These are phyloP conservation scores for Adansonia grandidieri DNA, from an alignment of 441 rosid species.

Conservation along the genomic window DNA sequence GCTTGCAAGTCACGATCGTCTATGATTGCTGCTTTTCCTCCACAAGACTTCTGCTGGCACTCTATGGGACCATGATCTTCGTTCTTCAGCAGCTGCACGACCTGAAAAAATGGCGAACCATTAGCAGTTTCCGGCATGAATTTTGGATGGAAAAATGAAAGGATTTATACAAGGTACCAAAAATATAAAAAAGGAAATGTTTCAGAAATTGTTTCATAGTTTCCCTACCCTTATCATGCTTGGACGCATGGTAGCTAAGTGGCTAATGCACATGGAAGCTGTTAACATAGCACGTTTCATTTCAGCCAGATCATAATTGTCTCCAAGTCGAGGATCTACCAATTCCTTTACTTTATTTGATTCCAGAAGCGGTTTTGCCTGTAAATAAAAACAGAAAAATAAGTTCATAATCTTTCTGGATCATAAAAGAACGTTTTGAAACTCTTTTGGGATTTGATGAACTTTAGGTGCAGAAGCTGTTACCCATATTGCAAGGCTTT, in stretches of 20 bases:
- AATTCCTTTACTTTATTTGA: conserved; percentile 45
- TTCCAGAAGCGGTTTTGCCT: conserved; percentile 81
- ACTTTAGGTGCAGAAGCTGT: conserved; percentile 10
- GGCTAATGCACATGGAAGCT: conserved; percentile 77
- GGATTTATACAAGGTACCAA: too few relatives aligned
- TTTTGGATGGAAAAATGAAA: not conserved
- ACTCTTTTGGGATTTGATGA: not conserved
- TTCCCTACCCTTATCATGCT: conserved; percentile 56
- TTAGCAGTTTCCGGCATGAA: not conserved
- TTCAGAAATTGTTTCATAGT: conserved; percentile 8
- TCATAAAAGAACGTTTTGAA: not conserved
- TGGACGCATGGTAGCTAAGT: conserved; percentile 67
- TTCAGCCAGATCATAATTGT: conserved; percentile 56
- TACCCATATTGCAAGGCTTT: conserved; percentile 91
- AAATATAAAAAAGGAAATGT: not conserved
- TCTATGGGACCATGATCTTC: conserved; percentile 38
- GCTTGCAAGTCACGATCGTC: conserved; percentile 58
- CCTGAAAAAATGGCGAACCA: conserved; percentile 35
- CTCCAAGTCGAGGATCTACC: conserved; percentile 65
- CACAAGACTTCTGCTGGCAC: conserved; percentile 38
- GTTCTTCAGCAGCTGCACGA: conserved; percentile 52
- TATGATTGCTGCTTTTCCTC: conserved; percentile 40
- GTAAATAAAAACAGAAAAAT: not conserved
- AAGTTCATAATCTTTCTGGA: not conserved
- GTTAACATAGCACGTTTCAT: conserved; percentile 64